Conservation (phyloP, 495 filamentous ascomycete species). For the Jackrogersella minutella region DNA sequence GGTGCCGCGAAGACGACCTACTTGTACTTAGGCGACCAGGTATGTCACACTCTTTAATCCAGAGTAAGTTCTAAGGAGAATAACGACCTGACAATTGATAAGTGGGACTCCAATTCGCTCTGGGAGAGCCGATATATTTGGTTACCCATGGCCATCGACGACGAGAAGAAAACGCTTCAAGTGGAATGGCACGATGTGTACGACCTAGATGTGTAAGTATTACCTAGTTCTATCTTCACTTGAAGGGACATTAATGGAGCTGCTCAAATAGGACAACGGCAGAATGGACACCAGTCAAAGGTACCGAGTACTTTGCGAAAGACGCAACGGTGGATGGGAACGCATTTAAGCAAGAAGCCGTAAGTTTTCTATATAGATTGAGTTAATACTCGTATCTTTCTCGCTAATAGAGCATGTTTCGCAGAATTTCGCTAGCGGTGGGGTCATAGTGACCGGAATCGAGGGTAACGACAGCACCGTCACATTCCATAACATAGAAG, state of each 20-base stretch:
- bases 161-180: conserved; percentile 46
- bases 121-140: conserved; percentile 63
- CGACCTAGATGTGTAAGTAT: conserved; percentile 51
- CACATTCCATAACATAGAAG: conserved; percentile 57
- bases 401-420: neutral
- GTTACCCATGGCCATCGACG: conserved; percentile 57
- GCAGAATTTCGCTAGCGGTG: conserved; percentile 56
- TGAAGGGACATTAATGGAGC: neutral
- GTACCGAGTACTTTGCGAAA: conserved; percentile 51
- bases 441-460: conserved; percentile 57
- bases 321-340: conserved; percentile 51
- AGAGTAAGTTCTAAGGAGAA: neutral
- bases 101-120: conserved; percentile 62
- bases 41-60: neutral
- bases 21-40: conserved; percentile 58
- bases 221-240: neutral
- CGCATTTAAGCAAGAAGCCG: conserved; percentile 59
- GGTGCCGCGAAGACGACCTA: conserved; percentile 58
- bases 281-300: conserved; percentile 52
- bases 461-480: conserved; percentile 61
- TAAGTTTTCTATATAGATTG: conserved; percentile 10
- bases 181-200: conserved; percentile 56
- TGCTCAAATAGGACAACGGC: conserved; percentile 50
- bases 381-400: neutral
- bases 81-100: neutral